Conservation (phyloP, 768 basidiomycete species). For the Postia placenta region DNA sequence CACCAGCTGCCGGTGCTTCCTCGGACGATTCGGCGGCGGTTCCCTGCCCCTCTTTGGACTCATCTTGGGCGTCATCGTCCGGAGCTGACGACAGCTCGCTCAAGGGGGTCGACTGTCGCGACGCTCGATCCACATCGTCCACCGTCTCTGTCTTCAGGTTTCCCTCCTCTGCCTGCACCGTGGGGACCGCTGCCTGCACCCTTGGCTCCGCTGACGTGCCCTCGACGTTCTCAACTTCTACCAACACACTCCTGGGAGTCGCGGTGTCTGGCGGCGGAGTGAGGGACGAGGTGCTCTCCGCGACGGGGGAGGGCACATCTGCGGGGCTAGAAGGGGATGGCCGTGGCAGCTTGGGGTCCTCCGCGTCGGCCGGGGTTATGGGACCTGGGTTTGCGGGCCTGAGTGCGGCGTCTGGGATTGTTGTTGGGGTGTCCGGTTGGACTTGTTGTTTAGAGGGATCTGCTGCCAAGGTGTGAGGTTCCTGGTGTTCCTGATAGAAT, state of each 20-base stretch:
- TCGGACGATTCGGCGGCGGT: background rate
- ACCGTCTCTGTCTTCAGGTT: conserved; percentile 32
- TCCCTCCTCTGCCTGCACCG: conserved; percentile 22
- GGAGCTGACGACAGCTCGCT: conserved; percentile 71
- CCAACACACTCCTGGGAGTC: conserved; percentile 9
- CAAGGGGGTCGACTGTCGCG: conserved; percentile 64
- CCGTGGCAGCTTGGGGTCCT: conserved; percentile 15
- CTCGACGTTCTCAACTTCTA: conserved; percentile 7
- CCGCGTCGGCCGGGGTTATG: conserved; percentile 11
- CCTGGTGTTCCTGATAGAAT: conserved; percentile 16
- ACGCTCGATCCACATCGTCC: conserved; percentile 29
- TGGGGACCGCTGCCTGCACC: conserved; percentile 4
- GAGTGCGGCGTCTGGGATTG: conserved; percentile 2
- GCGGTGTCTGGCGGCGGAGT: conserved; percentile 22
- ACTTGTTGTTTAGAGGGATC: conserved; percentile 4
- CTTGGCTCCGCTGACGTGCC: conserved; percentile 10
- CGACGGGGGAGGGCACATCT: conserved; percentile 17
- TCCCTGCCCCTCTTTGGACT: conserved; percentile 22
- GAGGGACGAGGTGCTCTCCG: conserved; percentile 21
- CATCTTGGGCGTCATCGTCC: conserved; percentile 43
- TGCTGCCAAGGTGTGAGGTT: conserved; percentile 6
- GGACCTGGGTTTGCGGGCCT: conserved; percentile 3
- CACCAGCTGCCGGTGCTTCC: background rate
- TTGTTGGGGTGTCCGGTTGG: conserved; percentile 1
- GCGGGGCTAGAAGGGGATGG: conserved; percentile 14